These are phyloP conservation scores for Diatrype stigma DNA, from an alignment of 2,329 filamentous ascomycete genomes.

Conservation along the genomic window DNA sequence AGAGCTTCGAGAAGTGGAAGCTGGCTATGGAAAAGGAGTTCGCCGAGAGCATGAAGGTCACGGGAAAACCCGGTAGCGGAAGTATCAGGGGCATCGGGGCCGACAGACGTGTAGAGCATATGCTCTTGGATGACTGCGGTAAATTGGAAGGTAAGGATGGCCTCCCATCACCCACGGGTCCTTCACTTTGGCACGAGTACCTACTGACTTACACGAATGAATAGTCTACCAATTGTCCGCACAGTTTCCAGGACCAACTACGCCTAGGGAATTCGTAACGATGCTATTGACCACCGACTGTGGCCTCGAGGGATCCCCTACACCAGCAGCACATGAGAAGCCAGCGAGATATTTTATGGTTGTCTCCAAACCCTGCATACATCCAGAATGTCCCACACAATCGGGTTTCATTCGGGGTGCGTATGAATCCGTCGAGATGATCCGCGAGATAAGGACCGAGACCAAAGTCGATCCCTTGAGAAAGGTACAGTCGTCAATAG, in stretches of 20 bases:
- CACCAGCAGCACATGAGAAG: slow-evolving; percentile 19
- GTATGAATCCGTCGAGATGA: slow-evolving; percentile 90
- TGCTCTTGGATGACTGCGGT: slow-evolving; percentile 53
- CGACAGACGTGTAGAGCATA: slow-evolving; percentile 67
- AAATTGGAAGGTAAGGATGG: slow-evolving; percentile 55
- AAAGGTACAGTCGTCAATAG: slow-evolving; percentile 40
- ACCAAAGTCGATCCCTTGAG: slow-evolving; percentile 29
- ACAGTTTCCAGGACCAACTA: slow-evolving; percentile 84
- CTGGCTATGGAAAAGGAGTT: slow-evolving; percentile 76
- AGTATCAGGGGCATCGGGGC: slow-evolving; percentile 83
- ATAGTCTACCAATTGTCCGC: slow-evolving; percentile 80
- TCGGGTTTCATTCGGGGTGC: slow-evolving; percentile 75
- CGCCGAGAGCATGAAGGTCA: slow-evolving; percentile 66
- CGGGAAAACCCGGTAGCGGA: slow-evolving; percentile 65
- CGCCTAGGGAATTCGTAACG: slow-evolving; percentile 83
- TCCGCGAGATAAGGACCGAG: slow-evolving; percentile 70
- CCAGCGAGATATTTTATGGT: slow-evolving; percentile 74
- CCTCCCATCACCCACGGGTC: neutral
- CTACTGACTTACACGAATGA: slow-evolving; percentile 14
- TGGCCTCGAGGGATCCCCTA: slow-evolving; percentile 34
- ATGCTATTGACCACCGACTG: slow-evolving; percentile 67
- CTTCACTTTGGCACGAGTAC: neutral
- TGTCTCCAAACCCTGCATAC: slow-evolving; percentile 77
- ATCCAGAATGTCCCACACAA: slow-evolving; percentile 67
- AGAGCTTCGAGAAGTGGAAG: slow-evolving; percentile 76